These are phyloP conservation scores for Russula vinacea DNA, from an alignment of 768 basidiomycete genomes.

Conservation along the genomic window DNA sequence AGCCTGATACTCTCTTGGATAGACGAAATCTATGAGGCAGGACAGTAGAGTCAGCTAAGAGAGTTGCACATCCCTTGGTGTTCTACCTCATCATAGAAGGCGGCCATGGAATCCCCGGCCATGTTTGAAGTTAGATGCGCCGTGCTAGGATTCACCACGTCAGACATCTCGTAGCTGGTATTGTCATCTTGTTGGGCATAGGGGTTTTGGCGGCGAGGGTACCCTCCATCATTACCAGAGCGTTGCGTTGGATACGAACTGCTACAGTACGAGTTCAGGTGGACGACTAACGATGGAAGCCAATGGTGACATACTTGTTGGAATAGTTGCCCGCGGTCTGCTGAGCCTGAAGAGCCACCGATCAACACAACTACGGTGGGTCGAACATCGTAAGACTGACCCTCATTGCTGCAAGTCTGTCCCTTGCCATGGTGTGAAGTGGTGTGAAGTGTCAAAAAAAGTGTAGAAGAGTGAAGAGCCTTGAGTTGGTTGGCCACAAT, in stretches of 20 bases:
- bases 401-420: slow-evolving; percentile 86
- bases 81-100: slow-evolving; percentile 72
- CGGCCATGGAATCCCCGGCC: slow-evolving; percentile 54
- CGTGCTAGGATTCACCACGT: slow-evolving; percentile 58
- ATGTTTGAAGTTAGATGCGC: slow-evolving; percentile 37
- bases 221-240: slow-evolving; percentile 25
- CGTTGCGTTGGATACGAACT: slow-evolving; percentile 26
- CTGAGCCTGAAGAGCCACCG: slow-evolving; percentile 52
- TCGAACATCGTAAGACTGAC: slow-evolving; percentile 42
- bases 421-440: slow-evolving; percentile 67
- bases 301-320: slow-evolving; percentile 44
- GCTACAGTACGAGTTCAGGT: slow-evolving; percentile 7
- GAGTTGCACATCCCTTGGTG: slow-evolving; percentile 4
- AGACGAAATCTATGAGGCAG: slow-evolving; percentile 42
- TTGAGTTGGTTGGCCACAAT: slow-evolving; percentile 27
- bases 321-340: slow-evolving; percentile 52
- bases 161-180: slow-evolving; percentile 64
- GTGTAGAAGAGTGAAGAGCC: slow-evolving; percentile 4
- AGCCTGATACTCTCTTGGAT: slow-evolving; percentile 47
- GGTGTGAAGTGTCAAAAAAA: slow-evolving; percentile 27
- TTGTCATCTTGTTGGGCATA: slow-evolving; percentile 65
- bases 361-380: slow-evolving; percentile 7
- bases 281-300: slow-evolving; percentile 10
- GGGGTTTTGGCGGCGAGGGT: slow-evolving; percentile 52
- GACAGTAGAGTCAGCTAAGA: slow-evolving; percentile 1